Base-by-base conservation (phyloP, 805 yeast species). In the Candida fluviatilis region DNA sequence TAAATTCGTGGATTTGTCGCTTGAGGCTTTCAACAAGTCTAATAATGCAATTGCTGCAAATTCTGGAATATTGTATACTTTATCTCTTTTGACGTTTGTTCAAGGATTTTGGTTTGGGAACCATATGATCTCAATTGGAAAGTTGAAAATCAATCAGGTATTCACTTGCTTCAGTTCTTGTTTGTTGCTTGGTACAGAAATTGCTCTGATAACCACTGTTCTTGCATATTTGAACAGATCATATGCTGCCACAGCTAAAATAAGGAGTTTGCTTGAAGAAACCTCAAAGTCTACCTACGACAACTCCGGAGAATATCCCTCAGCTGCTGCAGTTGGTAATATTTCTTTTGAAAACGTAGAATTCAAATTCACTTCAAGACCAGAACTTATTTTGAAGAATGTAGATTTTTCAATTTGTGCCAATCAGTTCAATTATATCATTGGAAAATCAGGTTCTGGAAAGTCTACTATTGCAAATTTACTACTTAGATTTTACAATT, bases 81-180 rank as follows among this genome's bases (percentile, higher is more conserved):
- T 90, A 3, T 71, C 82, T 0, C 64, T 87, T 27, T 55, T 80
- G 53, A 81, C 89, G 80, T 89, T 91, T 65, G 84, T 90, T 2
- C 96, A 87, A 58, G 95, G 91, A 0, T 85, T 93, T 50, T 89
- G 95, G 87, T 91, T 83, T 62, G 99, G 98, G 1, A 75, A 82
- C 19, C 69, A 69, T 32, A 72, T 85, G 66, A 81, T 88, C 3
- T 58, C 61, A 25, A 57, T 60, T 4, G 76, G 78, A 0, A 66
- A 72, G 6, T 54, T 80, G 11, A 49, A 64, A 1, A 63, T 87
- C 2, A 82, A 85, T 10, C 72, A 78, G 28, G 86, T 91, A 0
- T 64, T 93, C 36, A 82, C 96, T 0, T 84, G 95, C 28, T 88
- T 93, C 50, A 79, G 87, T 47, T 75, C 95, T 8, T 87, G 96